Base-by-base conservation (phyloP, 805 yeast genomes). In the Candida xyloterini region DNA sequence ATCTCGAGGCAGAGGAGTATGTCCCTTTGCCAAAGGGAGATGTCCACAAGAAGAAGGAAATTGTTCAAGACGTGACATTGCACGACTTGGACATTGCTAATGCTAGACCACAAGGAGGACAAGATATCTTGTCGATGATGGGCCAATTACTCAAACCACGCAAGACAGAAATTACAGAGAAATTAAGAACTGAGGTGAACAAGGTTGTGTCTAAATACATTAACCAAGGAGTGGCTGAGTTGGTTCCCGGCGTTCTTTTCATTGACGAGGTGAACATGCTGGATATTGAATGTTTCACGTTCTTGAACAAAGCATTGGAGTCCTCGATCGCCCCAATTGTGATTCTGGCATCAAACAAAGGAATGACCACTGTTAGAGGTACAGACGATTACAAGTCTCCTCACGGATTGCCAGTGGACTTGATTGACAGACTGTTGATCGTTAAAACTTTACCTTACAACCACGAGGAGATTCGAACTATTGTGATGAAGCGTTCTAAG, bases 11-110 rank as follows among this genome's bases (percentile, higher is more conserved):
- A 50, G 90, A 96, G 35, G 90, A 89, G 65, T 93, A 93, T 62
- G 96, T 93, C 43, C 97, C 93, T 66, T 84, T 96, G 61, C 99
- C 99, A 27, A 97, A 93, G 63, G 99, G 99, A 42, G 99, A 93
- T 70, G 78, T 93, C 58, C 99, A 93, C 69, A 86, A 87, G 60
- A 81, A 97, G 57, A 88, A 87, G 60, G 95, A 89, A 59, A 95
- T 89, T 25, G 96, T 90, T 25, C 99, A 93, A 66, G 95, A 96
- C 1, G 97, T 93, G n/a, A 87, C 97, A 2, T 72, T 93, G 52
- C 98, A 93, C 67, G 99, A 93, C 65, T 86, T 93, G 53, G 99
- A 93, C 66, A 96, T 91, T 38, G 95, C 95, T 60, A 93, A 93
- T 67, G 89, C 98, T 11, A 81, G 96, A 63, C 90, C 96, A 14